phyloP scores from a whole-genome alignment of 1,139 yeast genomes.

The Hemisphaericaspora lyxosophila region DNA sequence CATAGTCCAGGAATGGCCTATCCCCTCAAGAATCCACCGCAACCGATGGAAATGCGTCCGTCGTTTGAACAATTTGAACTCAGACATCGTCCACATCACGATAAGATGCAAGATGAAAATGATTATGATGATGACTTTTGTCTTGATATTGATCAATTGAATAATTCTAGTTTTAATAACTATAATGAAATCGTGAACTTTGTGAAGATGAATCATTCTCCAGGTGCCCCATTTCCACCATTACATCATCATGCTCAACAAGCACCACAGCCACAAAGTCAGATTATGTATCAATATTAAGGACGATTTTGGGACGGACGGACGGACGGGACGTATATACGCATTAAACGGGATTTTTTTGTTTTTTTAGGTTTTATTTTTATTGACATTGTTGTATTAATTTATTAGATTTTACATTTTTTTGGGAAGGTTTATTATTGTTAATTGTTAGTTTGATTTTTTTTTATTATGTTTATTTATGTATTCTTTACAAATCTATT shows the following conservation, averaged over 20 bases:
- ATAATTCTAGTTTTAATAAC: slow-evolving; percentile 20
- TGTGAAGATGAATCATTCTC: slow-evolving; percentile 15
- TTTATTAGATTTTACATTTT: slow-evolving; percentile 1
- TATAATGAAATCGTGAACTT: slow-evolving; percentile 21
- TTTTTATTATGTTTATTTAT: neutral
- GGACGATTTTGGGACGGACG: neutral
- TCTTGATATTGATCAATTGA: slow-evolving; percentile 46
- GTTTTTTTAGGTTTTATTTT: neutral
- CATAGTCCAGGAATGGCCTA: neutral
- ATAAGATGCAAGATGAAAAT: slow-evolving; percentile 10
- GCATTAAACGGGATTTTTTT: neutral
- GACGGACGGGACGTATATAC: neutral
- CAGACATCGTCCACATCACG: neutral
- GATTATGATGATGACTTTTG: slow-evolving; percentile 51
- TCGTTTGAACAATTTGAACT: slow-evolving; percentile 4
- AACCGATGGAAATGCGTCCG: slow-evolving; percentile 2
- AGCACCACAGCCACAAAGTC: slow-evolving; percentile 14
- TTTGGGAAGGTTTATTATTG: slow-evolving; percentile 1
- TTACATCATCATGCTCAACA: slow-evolving; percentile 5
- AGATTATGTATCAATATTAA: slow-evolving; percentile 13
- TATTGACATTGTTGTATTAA: slow-evolving; percentile 2
- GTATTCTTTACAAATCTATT: too few species aligned
- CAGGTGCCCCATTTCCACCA: slow-evolving; percentile 2
- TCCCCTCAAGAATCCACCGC: slow-evolving; percentile 2
- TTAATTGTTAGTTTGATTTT: neutral